phyloP scores from a whole-genome alignment of 352 stramenopile species.

The Phytophthora foliorum region DNA sequence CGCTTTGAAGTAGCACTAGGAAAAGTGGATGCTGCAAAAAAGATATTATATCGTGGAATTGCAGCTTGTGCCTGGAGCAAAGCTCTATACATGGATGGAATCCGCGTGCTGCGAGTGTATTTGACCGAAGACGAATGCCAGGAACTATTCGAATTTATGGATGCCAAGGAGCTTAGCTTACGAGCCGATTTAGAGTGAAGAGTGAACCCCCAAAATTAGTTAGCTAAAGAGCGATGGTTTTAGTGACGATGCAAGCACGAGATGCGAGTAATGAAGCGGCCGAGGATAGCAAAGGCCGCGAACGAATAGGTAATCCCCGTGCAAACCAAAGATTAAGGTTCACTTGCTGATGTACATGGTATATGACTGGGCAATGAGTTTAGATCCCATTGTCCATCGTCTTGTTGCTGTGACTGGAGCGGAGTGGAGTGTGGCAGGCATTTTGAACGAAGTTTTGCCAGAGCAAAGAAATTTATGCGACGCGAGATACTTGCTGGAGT shows the following conservation, averaged over 20 bases:
- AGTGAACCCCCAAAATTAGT: conserved; percentile 11
- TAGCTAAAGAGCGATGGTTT: not conserved
- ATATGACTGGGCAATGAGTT: not conserved
- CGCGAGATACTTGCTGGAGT: conserved; percentile 27
- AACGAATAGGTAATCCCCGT: conserved; percentile 7
- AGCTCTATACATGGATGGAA: conserved; percentile 71
- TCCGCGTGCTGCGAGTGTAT: conserved; percentile 72
- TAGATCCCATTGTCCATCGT: conserved; percentile 24
- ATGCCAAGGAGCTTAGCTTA: conserved; percentile 77
- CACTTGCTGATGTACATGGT: not conserved
- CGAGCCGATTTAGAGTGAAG: conserved; percentile 53
- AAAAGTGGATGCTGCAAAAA: conserved; percentile 72
- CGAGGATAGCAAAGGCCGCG: conserved; percentile 3
- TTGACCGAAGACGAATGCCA: conserved; percentile 66
- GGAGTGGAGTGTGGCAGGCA: conserved; percentile 39
- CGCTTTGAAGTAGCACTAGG: conserved; percentile 81
- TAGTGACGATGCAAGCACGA: conserved; percentile 7
- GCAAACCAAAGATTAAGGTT: not conserved
- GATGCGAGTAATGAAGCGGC: not conserved
- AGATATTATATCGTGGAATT: conserved; percentile 81
- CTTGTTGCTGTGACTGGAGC: conserved; percentile 27
- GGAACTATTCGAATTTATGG: conserved; percentile 77
- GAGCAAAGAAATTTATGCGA: conserved; percentile 40
- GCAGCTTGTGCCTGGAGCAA: conserved; percentile 85
- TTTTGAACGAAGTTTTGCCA: conserved; percentile 48